Evolutionary conservation across 148 eudicot genomes (phyloP), one percentile per base, ranked within the genome.

Genomic region (Rhododendron simsii): DNA sequence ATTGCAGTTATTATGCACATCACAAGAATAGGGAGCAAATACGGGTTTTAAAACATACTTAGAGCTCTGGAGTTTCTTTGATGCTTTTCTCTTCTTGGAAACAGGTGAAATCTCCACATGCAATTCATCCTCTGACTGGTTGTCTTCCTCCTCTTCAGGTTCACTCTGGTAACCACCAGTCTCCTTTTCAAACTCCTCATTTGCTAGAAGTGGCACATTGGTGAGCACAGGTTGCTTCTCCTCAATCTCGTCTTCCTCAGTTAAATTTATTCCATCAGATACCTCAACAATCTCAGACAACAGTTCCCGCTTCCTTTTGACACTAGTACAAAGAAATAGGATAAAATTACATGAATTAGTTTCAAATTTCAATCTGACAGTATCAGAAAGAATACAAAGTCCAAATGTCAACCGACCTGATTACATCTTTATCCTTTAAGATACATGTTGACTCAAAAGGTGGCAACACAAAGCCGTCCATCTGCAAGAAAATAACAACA

Each of bases 401-500:
- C 47, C 35, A 18, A 67, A 45, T 57, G 59, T 67, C 20, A 83
- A 88, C 93, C 50, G 35, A 95, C 99, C 95, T 78, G 89, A 97
- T 91, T 44, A 92, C 86, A 89, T 97, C 99, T 75, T 92, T 91
- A 84, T 95, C 98, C 88, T 93, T 93, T 85, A 97, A 88, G 84
- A 97, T 91, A 82, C 84, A 20, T 79, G 93, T 93, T 7, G 96
- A 92, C 90, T 93, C 95, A 88, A 92, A 95, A 9, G 92, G 92
- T 76, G 99, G 99, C 89, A 97, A 89, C 84, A 92, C 95, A 91
- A 91, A 97, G 87, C 92, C 98, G 83, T 95, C 95, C 94, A 93
- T 92, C 98, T 97, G 94, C 93, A 89, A 87, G 55, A 85, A 74
- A 88, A 77, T 5, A 79, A 63, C 48, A 84, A 21, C 39, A 48